Base-by-base conservation (phyloP, 129 eudicot species). In the Tagetes erecta region DNA sequence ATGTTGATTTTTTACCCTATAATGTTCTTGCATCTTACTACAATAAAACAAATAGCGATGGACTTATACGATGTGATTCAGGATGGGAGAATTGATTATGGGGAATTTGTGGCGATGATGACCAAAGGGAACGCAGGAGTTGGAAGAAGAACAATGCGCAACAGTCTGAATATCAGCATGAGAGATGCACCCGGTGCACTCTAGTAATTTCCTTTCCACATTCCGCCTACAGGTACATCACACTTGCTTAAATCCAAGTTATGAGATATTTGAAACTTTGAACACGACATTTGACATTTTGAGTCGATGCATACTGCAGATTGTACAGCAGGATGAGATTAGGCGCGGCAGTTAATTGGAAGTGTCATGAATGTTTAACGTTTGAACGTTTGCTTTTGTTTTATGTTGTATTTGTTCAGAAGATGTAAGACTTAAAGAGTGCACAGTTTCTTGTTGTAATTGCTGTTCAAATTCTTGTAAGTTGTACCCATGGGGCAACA, bases 21-120 rank as follows among this genome's bases (percentile, higher is more conserved):
- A 20, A 20, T 20, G 27, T 20, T 20, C 27, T 8, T 35, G 33
- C n/a, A 59, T 8, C 37, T 20, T 53, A 33, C n/a, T 8, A 36
- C 31, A 49, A 4, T 0, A 42, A 62, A 49, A 5, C 12, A 64
- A 51, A 64, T 20, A 53, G 63, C 8, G 67, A 76, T 3, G 44
- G 58, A 13, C 45, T 74, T 38, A 47, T 74, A 13, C 57, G 9
- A 51, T 78, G 39, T 77, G 55, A 71, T 63, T 36, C 78, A 83
- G 86, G 86, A 83, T 64, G 86, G 99, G 64, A 83, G 86, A 76
- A 94, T 94, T 20, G 99, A 94, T 76, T 94, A 94, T 58, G 87
- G 90, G 51, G 99, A 94, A 80, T 94, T 94, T 74, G 99, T 88
- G 49, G 97, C 99, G 11, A 94, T 94, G 99, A 94, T 94, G 99